Conservation (phyloP, 345 rosid genomes). For the Trapa incisa region DNA sequence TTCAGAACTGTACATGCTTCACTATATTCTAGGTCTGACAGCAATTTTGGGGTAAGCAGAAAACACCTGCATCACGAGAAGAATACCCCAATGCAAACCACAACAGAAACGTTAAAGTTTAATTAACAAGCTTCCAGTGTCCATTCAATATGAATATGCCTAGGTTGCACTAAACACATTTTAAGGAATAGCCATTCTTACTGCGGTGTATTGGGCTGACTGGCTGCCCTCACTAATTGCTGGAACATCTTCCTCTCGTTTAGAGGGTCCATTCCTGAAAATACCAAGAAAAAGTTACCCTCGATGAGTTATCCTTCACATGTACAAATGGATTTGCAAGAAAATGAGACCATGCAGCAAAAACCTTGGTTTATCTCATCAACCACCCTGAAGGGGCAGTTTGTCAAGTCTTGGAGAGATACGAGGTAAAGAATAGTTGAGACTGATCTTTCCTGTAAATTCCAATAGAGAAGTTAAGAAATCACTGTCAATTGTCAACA, state of each 20-base stretch:
- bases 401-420: slow-evolving; percentile 92
- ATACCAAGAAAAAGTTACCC: slow-evolving; percentile 1
- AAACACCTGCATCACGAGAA: slow-evolving; percentile 49
- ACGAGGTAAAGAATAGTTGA: slow-evolving; percentile 93
- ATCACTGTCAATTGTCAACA: neutral
- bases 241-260: slow-evolving; percentile 98
- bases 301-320: neutral
- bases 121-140: neutral
- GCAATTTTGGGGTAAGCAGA: slow-evolving; percentile 79
- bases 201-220: slow-evolving; percentile 92
- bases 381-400: slow-evolving; percentile 94
- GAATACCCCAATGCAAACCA: neutral
- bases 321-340: neutral
- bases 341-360: neutral
- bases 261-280: slow-evolving; percentile 86
- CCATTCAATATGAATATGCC: neutral
- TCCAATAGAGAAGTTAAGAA: neutral
- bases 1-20: slow-evolving; percentile 86
- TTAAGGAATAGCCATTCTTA: slow-evolving; percentile 19
- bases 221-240: slow-evolving; percentile 89
- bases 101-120: neutral
- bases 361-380: slow-evolving; percentile 97
- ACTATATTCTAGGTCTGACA: slow-evolving; percentile 75
- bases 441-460: slow-evolving; percentile 64
- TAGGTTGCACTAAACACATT: neutral